Evolutionary conservation across 169 alveolate genomes (phyloP), one percentile per base, ranked within the genome.

Genomic region (Eimeria necatrix): DNA sequence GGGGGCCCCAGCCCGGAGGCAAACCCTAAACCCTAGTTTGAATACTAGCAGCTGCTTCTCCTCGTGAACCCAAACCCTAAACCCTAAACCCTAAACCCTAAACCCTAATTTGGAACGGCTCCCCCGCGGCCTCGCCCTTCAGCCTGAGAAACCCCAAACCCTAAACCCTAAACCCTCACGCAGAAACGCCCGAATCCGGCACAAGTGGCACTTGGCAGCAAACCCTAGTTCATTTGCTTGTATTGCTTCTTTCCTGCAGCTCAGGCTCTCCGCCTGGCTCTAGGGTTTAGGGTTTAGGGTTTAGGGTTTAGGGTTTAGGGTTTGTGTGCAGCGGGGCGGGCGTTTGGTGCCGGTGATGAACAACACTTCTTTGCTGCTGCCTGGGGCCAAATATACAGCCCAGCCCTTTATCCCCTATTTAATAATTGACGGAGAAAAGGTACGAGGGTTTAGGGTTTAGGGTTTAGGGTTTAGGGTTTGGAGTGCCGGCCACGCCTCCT

Each of bases 361-460:
- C 6, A 48, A 56, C 8, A n/a, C 53, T 8, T 41, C 48, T 24
- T 6, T 26, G 56, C 14, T 12, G n/a, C 56, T 89, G 46, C 94
- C 94, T n/a, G 94, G 94, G 1, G 94, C 94, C 4, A 89, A 89
- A 18, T 89, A 89, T 70, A 89, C 94, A 4, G 87, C 78, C 12
- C 94, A 89, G 94, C 56, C 59, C n/a, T 89, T 51, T n/a, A n/a
- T 71, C 32, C 94, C 94, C 4, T 89, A 24, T 76, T 32, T 89
- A 20, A 88, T 89, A 22, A 51, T 61, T 20, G 94, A 89, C 59
- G 94, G 88, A 4, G 49, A 70, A 48, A 48, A 49, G 80, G 94
- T 89, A 9, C n/a, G n/a, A n/a, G n/a, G n/a, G n/a, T 48, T 76
- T 48, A 76, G 86, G 86, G 56, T 32, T 76, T 76, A 46, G 86